Conservation (phyloP, 768 basidiomycete species). For the Tylopilus sp. region DNA sequence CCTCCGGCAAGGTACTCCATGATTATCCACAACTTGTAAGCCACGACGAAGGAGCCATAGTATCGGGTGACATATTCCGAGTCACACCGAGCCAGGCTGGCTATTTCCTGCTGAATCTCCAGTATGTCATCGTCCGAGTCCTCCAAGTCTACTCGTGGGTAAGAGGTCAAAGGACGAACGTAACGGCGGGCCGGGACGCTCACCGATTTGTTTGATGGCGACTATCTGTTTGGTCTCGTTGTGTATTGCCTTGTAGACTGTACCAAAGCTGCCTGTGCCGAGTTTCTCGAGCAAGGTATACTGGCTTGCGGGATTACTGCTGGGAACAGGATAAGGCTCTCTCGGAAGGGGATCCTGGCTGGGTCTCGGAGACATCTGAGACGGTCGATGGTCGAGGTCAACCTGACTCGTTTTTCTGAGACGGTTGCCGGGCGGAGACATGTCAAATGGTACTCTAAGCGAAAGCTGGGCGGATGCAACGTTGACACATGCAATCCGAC, state of each 20-base stretch:
- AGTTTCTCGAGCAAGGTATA: slow-evolving; percentile 93
- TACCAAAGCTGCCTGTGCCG: slow-evolving; percentile 96
- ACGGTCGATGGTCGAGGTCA: slow-evolving; percentile 40
- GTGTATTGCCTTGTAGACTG: slow-evolving; percentile 96
- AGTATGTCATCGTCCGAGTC: slow-evolving; percentile 98
- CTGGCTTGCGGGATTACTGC: slow-evolving; percentile 81
- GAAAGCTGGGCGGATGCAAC: slow-evolving; percentile 9
- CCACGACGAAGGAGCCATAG: slow-evolving; percentile 94
- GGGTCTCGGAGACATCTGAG: slow-evolving; percentile 45
- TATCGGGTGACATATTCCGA: slow-evolving; percentile 96
- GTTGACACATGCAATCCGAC: slow-evolving; percentile 6
- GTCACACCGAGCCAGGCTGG: slow-evolving; percentile 92
- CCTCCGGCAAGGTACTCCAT: slow-evolving; percentile 99
- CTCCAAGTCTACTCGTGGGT: slow-evolving; percentile 72
- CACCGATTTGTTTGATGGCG: slow-evolving; percentile 97
- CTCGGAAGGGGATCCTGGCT: slow-evolving; percentile 36
- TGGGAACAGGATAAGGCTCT: slow-evolving; percentile 68
- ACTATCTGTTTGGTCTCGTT: slow-evolving; percentile 93
- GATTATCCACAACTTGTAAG: slow-evolving; percentile 98
- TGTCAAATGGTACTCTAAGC: slow-evolving; percentile 30
- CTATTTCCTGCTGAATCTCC: slow-evolving; percentile 98
- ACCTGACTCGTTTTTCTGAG: slow-evolving; percentile 39
- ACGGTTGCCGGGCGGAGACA: slow-evolving; percentile 39
- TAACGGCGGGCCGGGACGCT: slow-evolving; percentile 25
- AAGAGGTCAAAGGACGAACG: background rate